These are phyloP conservation scores for Whalleya microplaca DNA, from an alignment of 2,329 filamentous ascomycete genomes.

Conservation along the genomic window DNA sequence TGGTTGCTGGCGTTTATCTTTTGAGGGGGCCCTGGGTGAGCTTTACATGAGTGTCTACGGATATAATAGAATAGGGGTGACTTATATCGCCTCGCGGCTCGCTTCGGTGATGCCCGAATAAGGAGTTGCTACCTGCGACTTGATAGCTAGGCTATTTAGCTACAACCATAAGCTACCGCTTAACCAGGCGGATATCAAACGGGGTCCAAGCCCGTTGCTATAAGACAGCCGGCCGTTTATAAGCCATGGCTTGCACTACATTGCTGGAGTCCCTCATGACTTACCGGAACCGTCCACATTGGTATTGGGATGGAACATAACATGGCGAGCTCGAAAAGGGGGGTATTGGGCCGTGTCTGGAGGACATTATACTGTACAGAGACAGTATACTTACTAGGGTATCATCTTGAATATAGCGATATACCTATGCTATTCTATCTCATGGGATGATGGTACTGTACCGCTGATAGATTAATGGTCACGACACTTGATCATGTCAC, in stretches of 20 bases:
- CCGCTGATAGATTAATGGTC: too few relatives aligned
- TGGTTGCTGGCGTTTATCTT: conserved; percentile 36
- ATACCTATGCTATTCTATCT: background rate
- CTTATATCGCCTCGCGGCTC: too few relatives aligned
- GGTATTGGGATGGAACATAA: background rate
- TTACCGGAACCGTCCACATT: background rate
- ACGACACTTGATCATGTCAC: too few relatives aligned
- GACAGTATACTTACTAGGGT: background rate
- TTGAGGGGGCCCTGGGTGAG: background rate
- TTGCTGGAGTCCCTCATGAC: background rate
- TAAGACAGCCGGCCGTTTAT: background rate
- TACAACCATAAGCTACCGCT: background rate
- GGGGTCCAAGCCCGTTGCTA: background rate
- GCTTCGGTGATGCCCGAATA: too few relatives aligned
- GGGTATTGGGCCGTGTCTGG: background rate
- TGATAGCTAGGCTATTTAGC: too few relatives aligned
- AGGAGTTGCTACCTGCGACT: too few relatives aligned
- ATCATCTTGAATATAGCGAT: background rate
- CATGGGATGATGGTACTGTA: too few relatives aligned
- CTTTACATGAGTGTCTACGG: background rate
- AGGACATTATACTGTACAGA: background rate
- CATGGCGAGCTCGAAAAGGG: background rate
- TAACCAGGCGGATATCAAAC: background rate
- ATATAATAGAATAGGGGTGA: too few relatives aligned
- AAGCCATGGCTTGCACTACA: background rate